A percentile compares a stretch with the other conserved stretches of the same genome.
These are phyloP conservation scores for Cardamine occulta DNA, from an alignment of 345 rosid genomes.

Conservation along the genomic window DNA sequence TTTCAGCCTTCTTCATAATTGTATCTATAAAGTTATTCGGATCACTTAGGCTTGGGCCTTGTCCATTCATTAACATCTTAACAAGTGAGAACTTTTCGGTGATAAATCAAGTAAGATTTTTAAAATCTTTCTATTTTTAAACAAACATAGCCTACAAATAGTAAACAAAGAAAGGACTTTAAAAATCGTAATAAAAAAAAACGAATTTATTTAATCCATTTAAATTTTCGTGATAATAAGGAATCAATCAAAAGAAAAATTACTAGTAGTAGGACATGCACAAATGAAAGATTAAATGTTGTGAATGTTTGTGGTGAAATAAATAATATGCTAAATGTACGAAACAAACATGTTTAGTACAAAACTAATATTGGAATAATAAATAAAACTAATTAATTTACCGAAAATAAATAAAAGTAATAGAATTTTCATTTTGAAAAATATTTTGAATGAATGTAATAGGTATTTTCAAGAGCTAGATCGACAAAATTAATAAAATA, in stretches of 20 bases:
- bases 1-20: constrained; percentile 16
- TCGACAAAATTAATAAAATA: no score
- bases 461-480: no score
- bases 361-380: not conserved
- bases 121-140: not conserved
- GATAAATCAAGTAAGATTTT: not conserved
- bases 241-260: no score
- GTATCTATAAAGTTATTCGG: not conserved
- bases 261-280: no score
- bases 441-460: no score
- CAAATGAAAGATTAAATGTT: not conserved
- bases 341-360: not conserved
- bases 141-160: not conserved
- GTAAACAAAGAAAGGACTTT: not conserved
- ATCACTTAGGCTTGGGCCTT: constrained; percentile 24
- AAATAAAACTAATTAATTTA: not conserved
- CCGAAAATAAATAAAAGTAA: no score
- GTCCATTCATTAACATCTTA: not conserved
- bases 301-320: not conserved
- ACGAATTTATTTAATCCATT: not conserved
- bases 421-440: no score
- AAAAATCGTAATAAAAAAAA: not conserved
- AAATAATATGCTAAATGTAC: not conserved
- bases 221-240: not conserved
- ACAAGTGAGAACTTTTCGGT: not conserved